Conservation (phyloP, 306 rosid genomes). For the Vigna radiata region DNA sequence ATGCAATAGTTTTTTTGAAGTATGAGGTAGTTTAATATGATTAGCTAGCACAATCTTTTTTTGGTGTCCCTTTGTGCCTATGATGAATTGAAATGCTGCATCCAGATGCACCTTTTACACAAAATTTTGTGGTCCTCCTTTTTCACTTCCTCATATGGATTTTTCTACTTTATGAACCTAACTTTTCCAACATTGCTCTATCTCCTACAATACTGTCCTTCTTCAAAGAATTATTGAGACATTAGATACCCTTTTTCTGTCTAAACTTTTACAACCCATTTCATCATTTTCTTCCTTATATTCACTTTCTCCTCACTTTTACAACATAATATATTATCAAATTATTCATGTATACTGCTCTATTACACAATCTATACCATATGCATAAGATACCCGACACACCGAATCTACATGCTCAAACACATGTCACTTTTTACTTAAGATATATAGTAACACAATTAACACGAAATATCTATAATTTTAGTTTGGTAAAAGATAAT, state of each 20-base stretch:
- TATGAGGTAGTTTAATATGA: slow-evolving; percentile 13
- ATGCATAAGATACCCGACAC: too few species aligned
- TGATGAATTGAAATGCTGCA: background rate
- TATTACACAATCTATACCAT: too few species aligned
- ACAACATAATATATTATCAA: too few species aligned
- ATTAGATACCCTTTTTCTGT: slow-evolving; percentile 8
- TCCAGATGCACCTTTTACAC: background rate
- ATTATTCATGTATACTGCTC: too few species aligned
- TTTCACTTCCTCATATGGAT: slow-evolving; percentile 19
- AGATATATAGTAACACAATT: too few species aligned
- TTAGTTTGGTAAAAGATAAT: too few species aligned
- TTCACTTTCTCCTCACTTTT: too few species aligned
- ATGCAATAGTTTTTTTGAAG: background rate
- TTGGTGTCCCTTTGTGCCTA: background rate
- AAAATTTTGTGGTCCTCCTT: slow-evolving; percentile 23
- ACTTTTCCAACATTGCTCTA: slow-evolving; percentile 12
- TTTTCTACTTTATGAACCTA: slow-evolving; percentile 12
- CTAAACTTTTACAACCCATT: slow-evolving; percentile 2
- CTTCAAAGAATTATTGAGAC: slow-evolving; percentile 9
- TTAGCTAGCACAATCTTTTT: background rate
- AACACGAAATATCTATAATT: too few species aligned
- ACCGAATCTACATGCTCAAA: too few species aligned
- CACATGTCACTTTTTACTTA: too few species aligned
- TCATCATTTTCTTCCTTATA: background rate
- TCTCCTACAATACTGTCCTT: slow-evolving; percentile 14